Evolutionary conservation across 2,329 filamentous ascomycete genomes (phyloP).

Genomic region (Verticillium albo-atrum): DNA sequence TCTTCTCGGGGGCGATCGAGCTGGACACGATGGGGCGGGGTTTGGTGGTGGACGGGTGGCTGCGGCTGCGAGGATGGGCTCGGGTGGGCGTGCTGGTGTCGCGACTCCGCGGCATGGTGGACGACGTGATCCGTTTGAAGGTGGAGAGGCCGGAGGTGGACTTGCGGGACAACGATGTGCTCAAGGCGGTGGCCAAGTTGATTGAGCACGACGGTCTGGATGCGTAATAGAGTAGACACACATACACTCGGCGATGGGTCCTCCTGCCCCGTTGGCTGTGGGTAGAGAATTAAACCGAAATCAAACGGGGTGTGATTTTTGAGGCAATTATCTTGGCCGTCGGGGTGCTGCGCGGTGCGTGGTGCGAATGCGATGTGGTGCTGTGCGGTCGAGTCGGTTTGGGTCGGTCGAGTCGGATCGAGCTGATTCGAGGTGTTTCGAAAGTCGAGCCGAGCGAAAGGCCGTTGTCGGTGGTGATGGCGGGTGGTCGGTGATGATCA

Average conservation of each 20-base stretch:
- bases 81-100: constrained; percentile 87
- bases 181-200: constrained; percentile 71
- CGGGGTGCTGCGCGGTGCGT: background rate
- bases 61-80: constrained; percentile 83
- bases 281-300: background rate
- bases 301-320: background rate
- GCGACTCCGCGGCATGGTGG: constrained; percentile 78
- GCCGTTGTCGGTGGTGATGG: background rate
- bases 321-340: background rate
- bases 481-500: background rate
- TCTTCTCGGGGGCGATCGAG: constrained; percentile 81
- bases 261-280: background rate
- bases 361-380: too few relatives aligned
- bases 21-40: constrained; percentile 86
- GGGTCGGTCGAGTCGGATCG: background rate
- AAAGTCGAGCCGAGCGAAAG: background rate
- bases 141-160: constrained; percentile 69
- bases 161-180: constrained; percentile 59
- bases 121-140: constrained; percentile 75
- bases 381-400: background rate
- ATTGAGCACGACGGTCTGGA: constrained; percentile 89
- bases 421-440: background rate
- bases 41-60: constrained; percentile 87
- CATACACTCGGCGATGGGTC: background rate
- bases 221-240: constrained; percentile 30